Base-by-base conservation (phyloP, 371 early-diverging fungal genomes). In the Mucor irregularis region DNA sequence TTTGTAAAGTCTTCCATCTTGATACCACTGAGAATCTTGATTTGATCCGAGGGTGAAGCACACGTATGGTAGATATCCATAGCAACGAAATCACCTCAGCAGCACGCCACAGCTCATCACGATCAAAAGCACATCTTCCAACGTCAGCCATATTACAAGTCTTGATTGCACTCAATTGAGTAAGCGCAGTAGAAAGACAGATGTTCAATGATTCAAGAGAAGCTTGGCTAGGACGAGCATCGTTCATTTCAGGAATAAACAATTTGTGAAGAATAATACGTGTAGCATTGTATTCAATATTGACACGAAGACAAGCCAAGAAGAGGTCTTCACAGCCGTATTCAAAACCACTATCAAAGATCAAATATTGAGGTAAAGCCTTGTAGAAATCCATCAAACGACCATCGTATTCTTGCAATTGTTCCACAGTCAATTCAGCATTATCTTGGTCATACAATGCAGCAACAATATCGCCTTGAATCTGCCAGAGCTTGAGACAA, bases 81-180 rank as follows among this genome's bases (percentile, higher is more conserved):
- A 19, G 71, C 63, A 25, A 71, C 31, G 71, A 67, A 22, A 71
- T 58, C 4, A 71, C 53, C 37, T 73, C 69, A 19, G 66, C 51
- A 13, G 73, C 66, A 29, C 73, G 56, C 69, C 69, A 73, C 13
- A 73, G 37, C 34, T 73, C 73, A 53, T 73, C 69, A 5, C 69
- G 69, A 53, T 73, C 73, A 56, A 73, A 73, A 0, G 64, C 61
- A 42, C 73, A 73, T 6, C 61, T 56, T 0, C 65, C 68, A 10
- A 54, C 26, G 5, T 50, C 56, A 9, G 47, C 54, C 56, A 63
- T 58, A 29, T 49, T 58, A 17, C 62, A 62, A 5, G 69, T 68
- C 21, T 68, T 68, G 49, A 68, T 56, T 3, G 62, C 58, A 39
- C 62, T 62, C 30, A 72, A 28, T 28, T 68, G 68, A 17, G 47